These are phyloP conservation scores for Irpex sp. DNA, from an alignment of 1,284 basidiomycete genomes.

Conservation along the genomic window DNA sequence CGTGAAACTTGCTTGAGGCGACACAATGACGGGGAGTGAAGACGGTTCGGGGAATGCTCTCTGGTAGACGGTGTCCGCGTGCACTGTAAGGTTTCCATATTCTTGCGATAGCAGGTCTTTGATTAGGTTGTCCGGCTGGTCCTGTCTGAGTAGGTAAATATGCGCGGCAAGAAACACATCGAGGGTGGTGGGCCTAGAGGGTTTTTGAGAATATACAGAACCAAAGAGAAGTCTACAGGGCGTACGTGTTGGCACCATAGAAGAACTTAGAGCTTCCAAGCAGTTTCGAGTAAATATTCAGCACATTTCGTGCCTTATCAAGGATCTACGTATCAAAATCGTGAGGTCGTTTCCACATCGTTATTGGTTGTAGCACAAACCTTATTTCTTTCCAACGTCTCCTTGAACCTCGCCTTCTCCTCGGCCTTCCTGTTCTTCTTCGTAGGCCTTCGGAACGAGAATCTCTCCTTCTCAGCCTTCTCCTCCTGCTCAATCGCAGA, in stretches of 20 bases:
- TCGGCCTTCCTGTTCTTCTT: constrained; percentile 30
- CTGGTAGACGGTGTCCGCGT: constrained; percentile 48
- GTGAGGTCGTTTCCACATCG: not conserved
- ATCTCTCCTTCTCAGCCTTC: constrained; percentile 26
- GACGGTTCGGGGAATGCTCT: constrained; percentile 26
- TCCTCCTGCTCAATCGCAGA: constrained; percentile 41
- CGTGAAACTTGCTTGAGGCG: constrained; percentile 17
- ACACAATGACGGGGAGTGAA: constrained; percentile 16
- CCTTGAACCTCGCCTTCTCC: constrained; percentile 36
- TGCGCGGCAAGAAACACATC: constrained; percentile 68
- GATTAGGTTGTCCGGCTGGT: constrained; percentile 59
- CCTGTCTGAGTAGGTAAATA: constrained; percentile 56
- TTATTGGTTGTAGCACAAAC: constrained; percentile 29
- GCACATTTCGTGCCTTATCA: constrained; percentile 51
- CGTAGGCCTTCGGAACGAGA: constrained; percentile 30
- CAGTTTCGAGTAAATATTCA: constrained; percentile 57
- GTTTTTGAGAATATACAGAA: not conserved
- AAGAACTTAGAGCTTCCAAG: constrained; percentile 51
- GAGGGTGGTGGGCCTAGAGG: constrained; percentile 50
- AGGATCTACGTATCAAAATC: constrained; percentile 39
- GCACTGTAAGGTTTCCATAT: constrained; percentile 52
- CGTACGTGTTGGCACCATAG: constrained; percentile 27
- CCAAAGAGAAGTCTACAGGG: not conserved
- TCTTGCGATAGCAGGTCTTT: constrained; percentile 48
- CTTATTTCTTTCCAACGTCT: constrained; percentile 63